Conservation (phyloP, 495 filamentous ascomycete genomes). For the Pseudomonodictys pantanalensis region DNA sequence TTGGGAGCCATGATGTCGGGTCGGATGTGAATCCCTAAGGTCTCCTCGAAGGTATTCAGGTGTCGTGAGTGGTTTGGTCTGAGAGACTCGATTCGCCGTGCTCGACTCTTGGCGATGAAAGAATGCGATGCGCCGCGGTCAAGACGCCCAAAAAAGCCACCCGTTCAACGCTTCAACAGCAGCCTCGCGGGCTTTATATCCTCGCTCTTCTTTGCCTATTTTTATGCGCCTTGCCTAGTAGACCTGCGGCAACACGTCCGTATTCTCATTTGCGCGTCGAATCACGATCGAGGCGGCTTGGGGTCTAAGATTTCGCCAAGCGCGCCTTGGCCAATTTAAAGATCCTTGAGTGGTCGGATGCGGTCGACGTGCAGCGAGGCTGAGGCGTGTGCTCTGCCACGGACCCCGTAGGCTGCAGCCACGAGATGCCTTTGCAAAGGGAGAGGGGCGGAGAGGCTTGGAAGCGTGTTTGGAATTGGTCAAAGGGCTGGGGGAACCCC, state of each 20-base stretch:
- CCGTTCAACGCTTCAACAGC: not conserved
- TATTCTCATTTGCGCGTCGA: slow-evolving; percentile 4
- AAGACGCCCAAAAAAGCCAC: slow-evolving; percentile 5
- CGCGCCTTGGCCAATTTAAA: not conserved
- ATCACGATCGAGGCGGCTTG: not conserved
- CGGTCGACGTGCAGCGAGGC: slow-evolving; percentile 2
- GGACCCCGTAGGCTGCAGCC: too few relatives aligned
- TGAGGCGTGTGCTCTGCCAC: too few relatives aligned
- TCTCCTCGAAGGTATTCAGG: not conserved
- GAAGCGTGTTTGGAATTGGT: not conserved
- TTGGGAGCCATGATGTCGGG: slow-evolving; percentile 22
- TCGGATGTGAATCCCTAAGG: not conserved
- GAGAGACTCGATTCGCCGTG: not conserved
- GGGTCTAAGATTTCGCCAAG: slow-evolving; percentile 20
- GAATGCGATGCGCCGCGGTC: not conserved
- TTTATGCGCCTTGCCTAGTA: slow-evolving; percentile 2
- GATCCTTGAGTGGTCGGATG: not conserved
- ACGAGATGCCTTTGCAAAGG: too few relatives aligned
- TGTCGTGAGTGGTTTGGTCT: not conserved
- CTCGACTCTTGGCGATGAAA: not conserved
- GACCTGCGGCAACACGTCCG: not conserved
- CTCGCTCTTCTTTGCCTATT: slow-evolving; percentile 7
- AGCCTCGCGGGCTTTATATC: slow-evolving; percentile 19
- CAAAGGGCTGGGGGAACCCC: not conserved
- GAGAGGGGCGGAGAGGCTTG: too few relatives aligned